A percentile compares a stretch with the other conserved stretches of the same genome.
phyloP scores from a whole-genome alignment of 2,329 filamentous ascomycete genomes.

The Pseudocercospora vitis region DNA sequence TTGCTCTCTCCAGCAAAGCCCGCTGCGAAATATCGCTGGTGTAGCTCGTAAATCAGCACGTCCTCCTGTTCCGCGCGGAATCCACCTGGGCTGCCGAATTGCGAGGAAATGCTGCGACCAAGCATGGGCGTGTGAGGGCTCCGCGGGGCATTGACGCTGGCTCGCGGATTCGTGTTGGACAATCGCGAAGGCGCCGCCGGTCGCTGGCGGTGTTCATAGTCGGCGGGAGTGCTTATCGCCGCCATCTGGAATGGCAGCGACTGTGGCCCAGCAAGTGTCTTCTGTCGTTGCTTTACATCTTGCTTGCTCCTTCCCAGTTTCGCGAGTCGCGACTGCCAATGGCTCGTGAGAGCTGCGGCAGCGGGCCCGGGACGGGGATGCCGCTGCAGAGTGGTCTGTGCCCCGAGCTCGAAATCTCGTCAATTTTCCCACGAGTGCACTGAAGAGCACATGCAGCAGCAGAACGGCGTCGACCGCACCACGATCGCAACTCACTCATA shows the following conservation, averaged over 20 bases:
- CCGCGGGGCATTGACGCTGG: conserved; percentile 15
- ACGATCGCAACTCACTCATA: conserved; percentile 9
- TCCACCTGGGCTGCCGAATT: conserved; percentile 58
- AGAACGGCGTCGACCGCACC: background rate
- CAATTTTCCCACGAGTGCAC: too few relatives aligned
- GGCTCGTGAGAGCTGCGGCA: too few relatives aligned
- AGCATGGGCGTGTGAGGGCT: conserved; percentile 55
- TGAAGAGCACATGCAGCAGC: background rate
- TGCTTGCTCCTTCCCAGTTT: background rate
- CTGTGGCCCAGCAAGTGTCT: background rate
- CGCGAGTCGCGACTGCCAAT: background rate
- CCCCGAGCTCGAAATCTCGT: too few relatives aligned
- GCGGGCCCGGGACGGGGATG: too few relatives aligned
- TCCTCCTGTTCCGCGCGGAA: conserved; percentile 75
- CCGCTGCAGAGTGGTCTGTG: too few relatives aligned
- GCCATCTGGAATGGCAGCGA: background rate
- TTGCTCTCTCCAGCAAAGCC: conserved; percentile 83
- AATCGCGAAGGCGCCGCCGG: conserved; percentile 24
- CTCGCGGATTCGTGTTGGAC: conserved; percentile 13
- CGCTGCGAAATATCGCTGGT: conserved; percentile 72
- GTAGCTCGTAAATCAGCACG: conserved; percentile 77
- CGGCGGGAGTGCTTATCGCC: background rate
- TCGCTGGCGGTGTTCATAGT: conserved; percentile 24
- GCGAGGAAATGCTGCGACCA: conserved; percentile 60
- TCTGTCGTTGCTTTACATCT: background rate